A percentile compares a stretch with the other conserved stretches of the same genome.
These are phyloP conservation scores for Thielaviopsis populi DNA, from an alignment of 2,329 filamentous ascomycete genomes.

Conservation along the genomic window DNA sequence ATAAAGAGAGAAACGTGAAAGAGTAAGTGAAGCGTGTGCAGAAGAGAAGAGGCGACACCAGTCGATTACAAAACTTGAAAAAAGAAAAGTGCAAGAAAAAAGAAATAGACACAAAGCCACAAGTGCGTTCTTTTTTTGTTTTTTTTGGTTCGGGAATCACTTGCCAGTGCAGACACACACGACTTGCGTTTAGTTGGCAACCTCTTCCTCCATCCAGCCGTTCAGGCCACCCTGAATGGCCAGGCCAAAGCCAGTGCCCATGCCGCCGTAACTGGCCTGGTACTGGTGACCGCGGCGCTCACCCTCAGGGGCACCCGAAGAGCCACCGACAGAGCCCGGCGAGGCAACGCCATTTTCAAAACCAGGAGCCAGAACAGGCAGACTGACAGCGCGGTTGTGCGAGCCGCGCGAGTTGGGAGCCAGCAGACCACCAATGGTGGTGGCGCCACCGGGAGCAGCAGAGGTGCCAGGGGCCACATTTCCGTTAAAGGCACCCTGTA, in stretches of 20 bases:
- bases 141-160: not conserved
- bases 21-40: not conserved
- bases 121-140: too few relatives aligned
- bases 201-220: slow-evolving; percentile 54
- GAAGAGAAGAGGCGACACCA: not conserved
- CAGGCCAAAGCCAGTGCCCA: slow-evolving; percentile 44
- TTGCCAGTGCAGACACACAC: not conserved
- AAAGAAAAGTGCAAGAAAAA: slow-evolving; percentile 9
- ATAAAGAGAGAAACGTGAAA: not conserved
- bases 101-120: slow-evolving; percentile 8
- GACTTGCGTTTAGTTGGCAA: slow-evolving; percentile 36
- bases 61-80: slow-evolving; percentile 14
- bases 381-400: slow-evolving; percentile 71
- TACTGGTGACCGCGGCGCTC: slow-evolving; percentile 52
- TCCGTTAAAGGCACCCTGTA: slow-evolving; percentile 37
- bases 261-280: slow-evolving; percentile 46
- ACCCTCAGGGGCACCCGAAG: slow-evolving; percentile 22
- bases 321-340: slow-evolving; percentile 28
- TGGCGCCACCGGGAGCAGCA: slow-evolving; percentile 39
- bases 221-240: slow-evolving; percentile 50
- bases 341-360: slow-evolving; percentile 44
- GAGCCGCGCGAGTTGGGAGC: slow-evolving; percentile 49
- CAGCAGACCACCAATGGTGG: slow-evolving; percentile 62
- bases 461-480: slow-evolving; percentile 30
- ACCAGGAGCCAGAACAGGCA: slow-evolving; percentile 56